Conservation (phyloP, 1,284 basidiomycete genomes). For the Termitomyces sp. region DNA sequence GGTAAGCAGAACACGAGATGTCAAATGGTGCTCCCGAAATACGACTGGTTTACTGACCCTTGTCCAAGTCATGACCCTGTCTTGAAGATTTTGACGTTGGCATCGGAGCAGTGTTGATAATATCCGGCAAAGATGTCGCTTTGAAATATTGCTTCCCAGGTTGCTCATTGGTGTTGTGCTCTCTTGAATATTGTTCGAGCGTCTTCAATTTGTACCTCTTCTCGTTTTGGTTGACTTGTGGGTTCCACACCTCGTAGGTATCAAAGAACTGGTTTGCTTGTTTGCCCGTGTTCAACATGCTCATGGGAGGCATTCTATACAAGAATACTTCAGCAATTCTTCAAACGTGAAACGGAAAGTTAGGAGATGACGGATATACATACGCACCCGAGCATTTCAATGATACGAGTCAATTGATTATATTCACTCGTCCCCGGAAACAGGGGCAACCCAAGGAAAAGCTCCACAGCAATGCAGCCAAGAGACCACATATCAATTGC, state of each 20-base stretch:
- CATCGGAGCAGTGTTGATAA: slow-evolving; percentile 93
- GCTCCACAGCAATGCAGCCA: slow-evolving; percentile 95
- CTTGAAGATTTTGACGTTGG: slow-evolving; percentile 72
- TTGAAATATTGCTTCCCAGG: slow-evolving; percentile 99
- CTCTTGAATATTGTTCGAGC: slow-evolving; percentile 91
- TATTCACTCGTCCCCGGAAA: slow-evolving; percentile 99
- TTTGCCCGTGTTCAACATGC: slow-evolving; percentile 96
- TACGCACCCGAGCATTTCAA: slow-evolving; percentile 94
- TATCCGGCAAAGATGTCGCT: slow-evolving; percentile 89
- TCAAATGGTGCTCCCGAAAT: slow-evolving; percentile 1
- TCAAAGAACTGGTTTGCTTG: slow-evolving; percentile 96
- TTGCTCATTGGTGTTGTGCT: slow-evolving; percentile 93
- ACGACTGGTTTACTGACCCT: slow-evolving; percentile 50
- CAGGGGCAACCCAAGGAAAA: slow-evolving; percentile 92
- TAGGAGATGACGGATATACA: slow-evolving; percentile 25
- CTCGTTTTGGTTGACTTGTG: slow-evolving; percentile 62
- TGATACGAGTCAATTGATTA: slow-evolving; percentile 94
- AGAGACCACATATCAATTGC: slow-evolving; percentile 96
- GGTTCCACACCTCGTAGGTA: slow-evolving; percentile 62
- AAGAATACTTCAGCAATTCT: slow-evolving; percentile 11
- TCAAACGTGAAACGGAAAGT: slow-evolving; percentile 7
- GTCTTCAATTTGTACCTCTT: slow-evolving; percentile 89
- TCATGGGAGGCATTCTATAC: slow-evolving; percentile 76
- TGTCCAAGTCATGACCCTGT: slow-evolving; percentile 85
- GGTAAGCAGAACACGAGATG: slow-evolving; percentile 1